Evolutionary conservation across 768 basidiomycete genomes (phyloP).

Genomic region (Suillus subluteus): DNA sequence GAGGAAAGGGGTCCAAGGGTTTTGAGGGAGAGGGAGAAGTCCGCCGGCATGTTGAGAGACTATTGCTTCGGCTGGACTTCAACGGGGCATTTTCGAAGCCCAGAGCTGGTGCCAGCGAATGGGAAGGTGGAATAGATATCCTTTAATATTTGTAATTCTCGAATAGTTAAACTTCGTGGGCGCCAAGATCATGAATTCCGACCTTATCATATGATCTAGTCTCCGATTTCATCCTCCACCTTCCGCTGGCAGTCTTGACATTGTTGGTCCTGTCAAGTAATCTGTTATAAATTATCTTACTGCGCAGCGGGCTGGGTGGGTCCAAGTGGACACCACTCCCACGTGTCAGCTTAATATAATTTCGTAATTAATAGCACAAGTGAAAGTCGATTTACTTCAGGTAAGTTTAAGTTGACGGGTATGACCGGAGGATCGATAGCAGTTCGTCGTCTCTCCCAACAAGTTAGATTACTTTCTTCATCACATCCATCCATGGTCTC

Average conservation of each 20-base stretch:
- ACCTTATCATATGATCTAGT: neutral
- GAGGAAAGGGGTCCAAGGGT: conserved; percentile 53
- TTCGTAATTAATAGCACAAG: conserved; percentile 1
- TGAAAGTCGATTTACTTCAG: neutral
- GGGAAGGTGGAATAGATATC: neutral
- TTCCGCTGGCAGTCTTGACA: neutral
- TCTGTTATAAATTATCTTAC: neutral
- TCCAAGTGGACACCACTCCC: neutral
- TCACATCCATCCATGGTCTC: conserved; percentile 50
- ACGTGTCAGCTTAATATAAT: neutral
- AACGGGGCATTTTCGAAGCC: conserved; percentile 74
- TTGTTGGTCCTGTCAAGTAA: neutral
- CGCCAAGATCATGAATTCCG: neutral
- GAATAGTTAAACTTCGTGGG: neutral
- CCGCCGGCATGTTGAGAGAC: conserved; percentile 78
- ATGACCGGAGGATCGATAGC: conserved; percentile 30
- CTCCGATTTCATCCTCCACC: neutral
- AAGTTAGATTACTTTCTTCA: conserved; percentile 53
- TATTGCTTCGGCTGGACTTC: conserved; percentile 83
- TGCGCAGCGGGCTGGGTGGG: neutral
- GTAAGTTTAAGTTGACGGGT: conserved; percentile 19
- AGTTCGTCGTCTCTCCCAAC: conserved; percentile 58
- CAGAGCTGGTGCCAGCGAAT: conserved; percentile 20
- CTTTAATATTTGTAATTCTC: conserved; percentile 5
- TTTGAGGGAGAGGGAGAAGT: conserved; percentile 68